Conservation (phyloP, 2,329 filamentous ascomycete genomes). For the Fusarium sambucinum region DNA sequence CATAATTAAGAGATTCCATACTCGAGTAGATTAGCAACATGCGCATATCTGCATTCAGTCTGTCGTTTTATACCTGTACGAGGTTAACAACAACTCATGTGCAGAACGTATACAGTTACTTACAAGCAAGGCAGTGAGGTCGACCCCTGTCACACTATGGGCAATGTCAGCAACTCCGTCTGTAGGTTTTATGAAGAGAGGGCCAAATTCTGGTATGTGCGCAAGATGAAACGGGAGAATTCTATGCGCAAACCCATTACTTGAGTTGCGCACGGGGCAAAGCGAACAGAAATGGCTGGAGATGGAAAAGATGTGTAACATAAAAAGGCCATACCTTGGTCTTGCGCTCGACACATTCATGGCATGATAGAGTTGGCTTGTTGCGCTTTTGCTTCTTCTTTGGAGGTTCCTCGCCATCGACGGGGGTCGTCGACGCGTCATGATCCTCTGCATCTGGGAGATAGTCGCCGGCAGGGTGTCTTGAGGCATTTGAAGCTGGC, state of each 20-base stretch:
- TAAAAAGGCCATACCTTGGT: conserved; percentile 70
- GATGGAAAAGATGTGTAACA: conserved; percentile 6
- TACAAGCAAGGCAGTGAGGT: conserved; percentile 75
- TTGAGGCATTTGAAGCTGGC: conserved; percentile 34
- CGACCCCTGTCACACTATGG: conserved; percentile 79
- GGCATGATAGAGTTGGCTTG: conserved; percentile 83
- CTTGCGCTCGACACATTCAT: conserved; percentile 84
- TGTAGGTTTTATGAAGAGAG: not conserved
- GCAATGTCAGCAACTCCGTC: conserved; percentile 23
- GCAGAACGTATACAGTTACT: conserved; percentile 46
- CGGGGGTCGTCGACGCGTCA: conserved; percentile 35
- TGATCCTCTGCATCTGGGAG: conserved; percentile 38
- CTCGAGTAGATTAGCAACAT: conserved; percentile 82
- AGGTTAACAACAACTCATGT: conserved; percentile 31
- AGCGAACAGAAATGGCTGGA: conserved; percentile 1
- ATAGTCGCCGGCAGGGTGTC: conserved; percentile 38
- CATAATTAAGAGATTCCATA: conserved; percentile 56
- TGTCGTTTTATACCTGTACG: conserved; percentile 78
- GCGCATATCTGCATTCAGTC: conserved; percentile 79
- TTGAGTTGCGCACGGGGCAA: conserved; percentile 22
- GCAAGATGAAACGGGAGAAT: not conserved
- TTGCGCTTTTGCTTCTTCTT: conserved; percentile 85
- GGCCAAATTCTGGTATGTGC: not conserved
- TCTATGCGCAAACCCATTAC: conserved; percentile 1
- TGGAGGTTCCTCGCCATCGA: conserved; percentile 55